Percentiles rank a stretch among this genome's conserved stretches.
These are phyloP conservation scores for Leccinum fuscescens DNA, from an alignment of 1,284 basidiomycete species.

Conservation along the genomic window DNA sequence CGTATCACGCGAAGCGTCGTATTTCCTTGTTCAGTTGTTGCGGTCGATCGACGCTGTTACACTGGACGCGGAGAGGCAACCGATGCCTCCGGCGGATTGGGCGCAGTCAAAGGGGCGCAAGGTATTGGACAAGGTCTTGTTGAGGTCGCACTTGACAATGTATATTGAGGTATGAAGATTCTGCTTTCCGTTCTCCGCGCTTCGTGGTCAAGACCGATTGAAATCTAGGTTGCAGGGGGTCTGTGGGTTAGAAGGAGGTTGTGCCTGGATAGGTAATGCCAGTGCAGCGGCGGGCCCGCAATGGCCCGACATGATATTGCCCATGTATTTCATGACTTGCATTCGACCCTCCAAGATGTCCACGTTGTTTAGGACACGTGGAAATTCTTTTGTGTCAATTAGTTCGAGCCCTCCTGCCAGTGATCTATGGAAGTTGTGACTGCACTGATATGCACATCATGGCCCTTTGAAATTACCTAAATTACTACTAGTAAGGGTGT, in stretches of 20 bases:
- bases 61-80: slow-evolving; percentile 33
- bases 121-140: slow-evolving; percentile 28
- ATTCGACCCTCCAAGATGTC: too few relatives aligned
- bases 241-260: slow-evolving; percentile 26
- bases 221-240: slow-evolving; percentile 15
- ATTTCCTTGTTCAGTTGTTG: slow-evolving; percentile 36
- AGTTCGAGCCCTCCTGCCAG: too few relatives aligned
- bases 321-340: background rate
- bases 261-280: background rate
- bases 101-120: slow-evolving; percentile 21
- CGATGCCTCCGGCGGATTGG: slow-evolving; percentile 30
- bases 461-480: too few relatives aligned
- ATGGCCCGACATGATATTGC: background rate
- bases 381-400: too few relatives aligned
- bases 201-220: background rate
- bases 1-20: slow-evolving; percentile 41
- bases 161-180: slow-evolving; percentile 36
- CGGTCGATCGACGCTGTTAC: slow-evolving; percentile 36
- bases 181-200: background rate
- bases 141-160: slow-evolving; percentile 48
- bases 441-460: too few relatives aligned
- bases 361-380: too few relatives aligned
- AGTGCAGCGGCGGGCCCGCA: background rate
- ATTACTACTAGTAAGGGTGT: background rate
- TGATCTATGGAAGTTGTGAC: too few relatives aligned